Evolutionary conservation across 2,329 filamentous ascomycete genomes (phyloP).

Genomic region (Trichoderma guizhouense): DNA sequence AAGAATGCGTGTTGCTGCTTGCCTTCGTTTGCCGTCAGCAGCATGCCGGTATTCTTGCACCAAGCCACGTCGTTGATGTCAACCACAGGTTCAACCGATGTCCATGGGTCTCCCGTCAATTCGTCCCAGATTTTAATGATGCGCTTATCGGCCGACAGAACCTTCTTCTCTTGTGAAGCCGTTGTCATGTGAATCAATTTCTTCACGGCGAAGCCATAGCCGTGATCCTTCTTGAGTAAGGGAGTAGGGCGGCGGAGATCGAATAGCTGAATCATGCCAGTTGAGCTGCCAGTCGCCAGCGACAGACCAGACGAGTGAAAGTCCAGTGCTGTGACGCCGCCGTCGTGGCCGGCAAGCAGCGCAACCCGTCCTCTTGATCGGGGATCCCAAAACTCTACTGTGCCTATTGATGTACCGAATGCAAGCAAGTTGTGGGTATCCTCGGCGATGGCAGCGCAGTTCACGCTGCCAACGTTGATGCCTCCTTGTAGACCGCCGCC

Average conservation of each 20-base stretch:
- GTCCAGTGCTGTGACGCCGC: constrained; percentile 80
- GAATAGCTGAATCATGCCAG: constrained; percentile 84
- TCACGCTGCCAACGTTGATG: constrained; percentile 80
- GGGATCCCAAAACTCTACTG: constrained; percentile 95
- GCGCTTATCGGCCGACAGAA: constrained; percentile 87
- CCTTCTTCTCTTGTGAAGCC: constrained; percentile 74
- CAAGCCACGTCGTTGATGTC: constrained; percentile 94
- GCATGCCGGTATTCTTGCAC: constrained; percentile 89
- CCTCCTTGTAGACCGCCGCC: constrained; percentile 81
- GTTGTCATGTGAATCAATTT: constrained; percentile 73
- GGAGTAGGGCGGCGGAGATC: constrained; percentile 86
- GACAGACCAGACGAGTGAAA: constrained; percentile 83
- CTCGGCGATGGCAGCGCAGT: constrained; percentile 82
- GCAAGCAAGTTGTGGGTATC: constrained; percentile 84
- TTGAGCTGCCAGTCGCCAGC: constrained; percentile 81
- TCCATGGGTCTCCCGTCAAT: constrained; percentile 81
- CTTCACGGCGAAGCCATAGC: constrained; percentile 89
- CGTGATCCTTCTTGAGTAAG: constrained; percentile 88
- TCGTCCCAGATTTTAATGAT: constrained; percentile 98
- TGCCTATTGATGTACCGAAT: constrained; percentile 92
- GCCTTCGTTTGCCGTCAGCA: constrained; percentile 94
- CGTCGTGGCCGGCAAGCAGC: constrained; percentile 64
- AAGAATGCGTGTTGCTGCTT: constrained; percentile 94
- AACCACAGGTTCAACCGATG: constrained; percentile 88
- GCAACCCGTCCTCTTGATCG: constrained; percentile 79